Conservation (phyloP, 768 basidiomycete genomes). For the Kwoniella botswanensis region DNA sequence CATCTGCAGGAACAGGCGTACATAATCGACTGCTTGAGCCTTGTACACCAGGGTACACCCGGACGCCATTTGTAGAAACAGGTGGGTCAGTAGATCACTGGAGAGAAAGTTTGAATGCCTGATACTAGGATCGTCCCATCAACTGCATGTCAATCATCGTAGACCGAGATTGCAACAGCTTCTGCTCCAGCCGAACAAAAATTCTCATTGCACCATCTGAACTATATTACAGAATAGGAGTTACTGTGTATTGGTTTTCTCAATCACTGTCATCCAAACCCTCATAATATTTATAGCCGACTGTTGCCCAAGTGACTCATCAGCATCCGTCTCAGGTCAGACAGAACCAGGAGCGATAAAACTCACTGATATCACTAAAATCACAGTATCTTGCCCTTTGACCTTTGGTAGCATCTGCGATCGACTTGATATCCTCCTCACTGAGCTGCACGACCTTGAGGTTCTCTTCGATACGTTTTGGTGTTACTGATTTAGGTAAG, state of each 20-base stretch:
- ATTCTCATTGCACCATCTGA: too few relatives aligned
- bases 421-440: slow-evolving; percentile 7
- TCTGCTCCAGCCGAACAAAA: too few relatives aligned
- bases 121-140: too few relatives aligned
- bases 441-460: slow-evolving; percentile 42
- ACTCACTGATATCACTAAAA: slow-evolving; percentile 30
- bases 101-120: too few relatives aligned
- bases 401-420: slow-evolving; percentile 9
- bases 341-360: not conserved
- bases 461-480: slow-evolving; percentile 72
- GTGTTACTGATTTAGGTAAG: slow-evolving; percentile 78
- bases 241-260: not conserved
- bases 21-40: too few relatives aligned
- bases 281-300: slow-evolving; percentile 28
- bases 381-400: slow-evolving; percentile 22
- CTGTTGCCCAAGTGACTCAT: not conserved
- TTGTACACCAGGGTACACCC: too few relatives aligned
- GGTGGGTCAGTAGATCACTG: too few relatives aligned
- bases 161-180: too few relatives aligned
- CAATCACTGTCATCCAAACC: slow-evolving; percentile 26
- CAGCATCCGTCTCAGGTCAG: not conserved
- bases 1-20: too few relatives aligned
- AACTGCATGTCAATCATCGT: too few relatives aligned
- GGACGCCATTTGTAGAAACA: too few relatives aligned
- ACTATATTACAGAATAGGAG: too few relatives aligned